Evolutionary conservation across 768 basidiomycete genomes (phyloP), one percentile per base, ranked within the genome.

Genomic region (Macrolepiota fuliginosa): DNA sequence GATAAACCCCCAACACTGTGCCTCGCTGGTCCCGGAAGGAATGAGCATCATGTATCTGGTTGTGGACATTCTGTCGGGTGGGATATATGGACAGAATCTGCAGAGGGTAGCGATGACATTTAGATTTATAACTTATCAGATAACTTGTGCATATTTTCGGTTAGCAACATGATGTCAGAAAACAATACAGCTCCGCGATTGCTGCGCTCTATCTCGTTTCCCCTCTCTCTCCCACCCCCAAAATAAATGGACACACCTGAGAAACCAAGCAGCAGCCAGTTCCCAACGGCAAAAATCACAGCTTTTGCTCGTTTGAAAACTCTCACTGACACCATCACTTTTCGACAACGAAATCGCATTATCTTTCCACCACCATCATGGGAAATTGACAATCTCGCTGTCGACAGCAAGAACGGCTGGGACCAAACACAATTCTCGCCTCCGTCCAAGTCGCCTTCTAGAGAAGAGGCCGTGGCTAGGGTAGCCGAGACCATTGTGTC

Each of bases 341-440:
- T 56, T 53, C 70, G 63, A 60, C 68, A 54, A 4, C 35, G 45
- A 19, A 63, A 62, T 39, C 51, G 65, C 11, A 63, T 75, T 4
- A 65, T 75, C 47, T 82, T 80, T 62, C 81, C 81, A 32, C 81
- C 80, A 15, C 77, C 80, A 1, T 79, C 79, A n/a, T 82, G 81
- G 81, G 72, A 74, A 39, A 69, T 79, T 29, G 73, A 74, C 59
- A 68, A 70, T 40, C 40, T 61, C 55, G 17, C 42, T 37, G 19
- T 62, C 54, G 49, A 59, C 37, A 39, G 56, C 56, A 50, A 56
- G 32, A 22, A 22, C 39, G 29, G 50, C 36, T 39, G 49, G 3
- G 4, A 47, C 32, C 5, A 39, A 25, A 36, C 39, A 1, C 2
- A 35, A 35, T 35, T 46, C 22, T 51, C 54, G 11, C 32, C 52